Evolutionary conservation across 495 filamentous ascomycete genomes (phyloP).

Genomic region (Astrocystis sublimbata): DNA sequence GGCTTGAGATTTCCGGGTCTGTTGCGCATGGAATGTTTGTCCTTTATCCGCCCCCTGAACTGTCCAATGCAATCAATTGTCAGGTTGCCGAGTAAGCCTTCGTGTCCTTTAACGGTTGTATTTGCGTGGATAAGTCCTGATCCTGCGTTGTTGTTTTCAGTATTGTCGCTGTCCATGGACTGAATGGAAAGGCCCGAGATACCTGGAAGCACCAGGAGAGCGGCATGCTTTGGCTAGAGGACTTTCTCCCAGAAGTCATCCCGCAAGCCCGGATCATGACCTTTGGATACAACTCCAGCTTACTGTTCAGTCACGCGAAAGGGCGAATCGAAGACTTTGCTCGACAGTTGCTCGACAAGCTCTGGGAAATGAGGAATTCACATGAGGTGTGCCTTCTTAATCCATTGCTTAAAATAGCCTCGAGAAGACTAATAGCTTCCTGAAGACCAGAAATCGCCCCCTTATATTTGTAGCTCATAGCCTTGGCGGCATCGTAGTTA

Average conservation of each 20-base stretch:
- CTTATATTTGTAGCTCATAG: constrained; percentile 43
- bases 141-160: not conserved
- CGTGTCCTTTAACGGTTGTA: not conserved
- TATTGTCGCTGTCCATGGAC: constrained; percentile 24
- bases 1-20: not conserved
- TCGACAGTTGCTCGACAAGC: constrained; percentile 15
- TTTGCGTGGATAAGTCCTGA: not conserved
- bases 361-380: constrained; percentile 7
- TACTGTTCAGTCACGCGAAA: constrained; percentile 5
- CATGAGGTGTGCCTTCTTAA: not conserved
- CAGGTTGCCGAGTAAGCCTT: not conserved
- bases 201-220: constrained; percentile 10
- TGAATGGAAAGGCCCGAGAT: constrained; percentile 12
- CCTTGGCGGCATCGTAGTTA: constrained; percentile 41
- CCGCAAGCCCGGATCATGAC: constrained; percentile 34
- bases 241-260: constrained; percentile 33
- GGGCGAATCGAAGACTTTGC: constrained; percentile 16
- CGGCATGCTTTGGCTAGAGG: constrained; percentile 33
- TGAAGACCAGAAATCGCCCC: constrained; percentile 15
- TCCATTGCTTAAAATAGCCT: not conserved
- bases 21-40: not conserved
- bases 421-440: not conserved
- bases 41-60: not conserved
- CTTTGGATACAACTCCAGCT: constrained; percentile 33
- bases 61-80: not conserved